Evolutionary conservation across 257 asterid genomes (phyloP).

Genomic region (Cordia subcordata): DNA sequence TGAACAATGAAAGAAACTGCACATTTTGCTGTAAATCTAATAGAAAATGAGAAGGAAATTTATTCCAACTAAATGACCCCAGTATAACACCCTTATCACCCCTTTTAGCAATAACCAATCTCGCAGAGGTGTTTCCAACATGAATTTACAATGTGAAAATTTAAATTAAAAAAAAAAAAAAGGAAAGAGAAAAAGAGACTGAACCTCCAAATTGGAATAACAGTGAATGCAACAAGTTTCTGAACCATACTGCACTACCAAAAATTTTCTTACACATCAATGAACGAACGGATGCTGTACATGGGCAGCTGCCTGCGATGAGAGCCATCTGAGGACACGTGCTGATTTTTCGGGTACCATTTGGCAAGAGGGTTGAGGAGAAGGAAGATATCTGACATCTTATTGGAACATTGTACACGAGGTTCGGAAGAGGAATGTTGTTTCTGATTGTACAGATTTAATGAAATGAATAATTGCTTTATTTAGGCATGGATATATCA

Average conservation of each 20-base stretch:
- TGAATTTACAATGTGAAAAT: slow-evolving; percentile 59
- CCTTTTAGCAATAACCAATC: slow-evolving; percentile 34
- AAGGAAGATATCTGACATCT: slow-evolving; percentile 22
- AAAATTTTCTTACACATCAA: slow-evolving; percentile 91
- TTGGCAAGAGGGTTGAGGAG: slow-evolving; percentile 18
- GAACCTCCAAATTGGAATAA: slow-evolving; percentile 23
- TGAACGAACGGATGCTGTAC: slow-evolving; percentile 72
- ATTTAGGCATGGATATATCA: slow-evolving; percentile 27
- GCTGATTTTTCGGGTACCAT: slow-evolving; percentile 14
- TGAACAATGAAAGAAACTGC: background rate
- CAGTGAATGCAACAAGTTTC: slow-evolving; percentile 22
- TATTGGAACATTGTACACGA: slow-evolving; percentile 35
- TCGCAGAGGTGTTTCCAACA: slow-evolving; percentile 26
- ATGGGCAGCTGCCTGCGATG: slow-evolving; percentile 30
- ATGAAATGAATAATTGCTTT: slow-evolving; percentile 36
- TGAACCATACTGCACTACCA: slow-evolving; percentile 66
- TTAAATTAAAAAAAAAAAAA: slow-evolving; percentile 21
- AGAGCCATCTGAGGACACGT: slow-evolving; percentile 26
- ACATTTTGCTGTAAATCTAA: background rate
- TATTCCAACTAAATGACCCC: slow-evolving; percentile 32
- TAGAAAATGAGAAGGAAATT: slow-evolving; percentile 12
- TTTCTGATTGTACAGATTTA: slow-evolving; percentile 27
- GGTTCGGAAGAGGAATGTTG: slow-evolving; percentile 17
- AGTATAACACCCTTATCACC: slow-evolving; percentile 24
- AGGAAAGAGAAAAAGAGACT: no score